Evolutionary conservation across 371 early-diverging fungal genomes (phyloP), one percentile per base, ranked within the genome.

Genomic region (Rhizopus sp.): DNA sequence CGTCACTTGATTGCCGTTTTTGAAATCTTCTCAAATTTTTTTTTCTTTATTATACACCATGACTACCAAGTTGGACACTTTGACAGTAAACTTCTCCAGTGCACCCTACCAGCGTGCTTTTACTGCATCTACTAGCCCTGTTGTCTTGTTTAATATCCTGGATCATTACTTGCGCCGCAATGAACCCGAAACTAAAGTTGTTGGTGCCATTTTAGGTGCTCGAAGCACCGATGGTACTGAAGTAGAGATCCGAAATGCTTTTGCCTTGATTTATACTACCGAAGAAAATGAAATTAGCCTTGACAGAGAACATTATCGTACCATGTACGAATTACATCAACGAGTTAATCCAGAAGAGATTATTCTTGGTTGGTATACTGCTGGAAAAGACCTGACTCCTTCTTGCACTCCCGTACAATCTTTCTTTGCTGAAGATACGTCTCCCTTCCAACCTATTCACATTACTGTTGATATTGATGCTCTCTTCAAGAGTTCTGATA

Each of bases 291-390:
- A 88, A 78, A 86, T 93, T 60, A 82, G 82, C 49, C 78, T 96
- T 42, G 96, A 97, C 64, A 88, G 89, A 80, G 96, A 95, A 49
- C 89, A 93, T 77, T 92, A 95, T 70, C 79, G 78, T 47, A 84
- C 78, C 52, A 92, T 95, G 92, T 88, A 85, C 65, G 86, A 87
- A 54, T 85, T 95, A 57, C 94, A 95, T 72, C 89, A 87, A 70
- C 84, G 89, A 58, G 94, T 92, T 29, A 93, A 93, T 64, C 82
- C 93, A n/a, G 88, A 90, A 62, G 95, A 96, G 72, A 78, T 84
- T 50, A 87, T 96, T 63, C 86, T 97, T 46, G 97, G 97, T 56
- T 97, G 97, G 97, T 88, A 96, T 60, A 87, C 95, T 16, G 87
- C 90, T 37, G 92, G 90, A 31, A 69, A 75, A 34, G 60, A 72